Percentiles rank a stretch among this genome's conserved stretches.
Conservation (phyloP, 257 asterid genomes). For the Salvia rosmarinus region DNA sequence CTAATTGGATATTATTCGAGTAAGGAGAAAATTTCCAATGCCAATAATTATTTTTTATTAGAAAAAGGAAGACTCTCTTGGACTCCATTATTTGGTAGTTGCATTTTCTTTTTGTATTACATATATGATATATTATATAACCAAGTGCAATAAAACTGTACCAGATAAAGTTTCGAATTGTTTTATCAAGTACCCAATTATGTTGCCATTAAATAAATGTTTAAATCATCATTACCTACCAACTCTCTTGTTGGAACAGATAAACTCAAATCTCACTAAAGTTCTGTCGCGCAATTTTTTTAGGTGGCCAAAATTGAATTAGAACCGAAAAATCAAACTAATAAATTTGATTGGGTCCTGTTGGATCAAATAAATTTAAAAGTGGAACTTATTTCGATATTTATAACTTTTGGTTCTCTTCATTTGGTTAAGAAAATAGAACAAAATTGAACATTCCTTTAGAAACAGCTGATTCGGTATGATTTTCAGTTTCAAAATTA, state of each 20-base stretch:
- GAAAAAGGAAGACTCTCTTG: neutral
- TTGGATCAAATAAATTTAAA: too few species aligned
- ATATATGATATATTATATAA: neutral
- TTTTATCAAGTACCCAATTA: neutral
- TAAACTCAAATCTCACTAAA: neutral
- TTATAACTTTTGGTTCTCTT: too few species aligned
- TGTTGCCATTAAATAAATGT: neutral
- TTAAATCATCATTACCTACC: neutral
- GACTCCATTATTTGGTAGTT: conserved; percentile 18
- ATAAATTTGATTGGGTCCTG: too few species aligned
- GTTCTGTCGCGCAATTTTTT: too few species aligned
- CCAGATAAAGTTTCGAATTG: neutral
- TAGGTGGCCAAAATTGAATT: too few species aligned
- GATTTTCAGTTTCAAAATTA: too few species aligned
- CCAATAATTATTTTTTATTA: neutral
- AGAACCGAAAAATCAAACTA: too few species aligned
- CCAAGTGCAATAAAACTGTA: neutral
- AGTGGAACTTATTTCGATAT: too few species aligned
- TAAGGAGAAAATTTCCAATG: neutral
- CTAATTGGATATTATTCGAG: neutral
- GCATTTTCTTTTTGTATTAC: neutral
- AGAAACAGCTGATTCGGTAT: too few species aligned
- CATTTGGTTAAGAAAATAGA: too few species aligned
- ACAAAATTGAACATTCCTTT: too few species aligned
- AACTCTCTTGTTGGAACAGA: neutral